These are phyloP conservation scores for Porcisia hertigi DNA, from an alignment of 208 protist genomes.

Conservation along the genomic window DNA sequence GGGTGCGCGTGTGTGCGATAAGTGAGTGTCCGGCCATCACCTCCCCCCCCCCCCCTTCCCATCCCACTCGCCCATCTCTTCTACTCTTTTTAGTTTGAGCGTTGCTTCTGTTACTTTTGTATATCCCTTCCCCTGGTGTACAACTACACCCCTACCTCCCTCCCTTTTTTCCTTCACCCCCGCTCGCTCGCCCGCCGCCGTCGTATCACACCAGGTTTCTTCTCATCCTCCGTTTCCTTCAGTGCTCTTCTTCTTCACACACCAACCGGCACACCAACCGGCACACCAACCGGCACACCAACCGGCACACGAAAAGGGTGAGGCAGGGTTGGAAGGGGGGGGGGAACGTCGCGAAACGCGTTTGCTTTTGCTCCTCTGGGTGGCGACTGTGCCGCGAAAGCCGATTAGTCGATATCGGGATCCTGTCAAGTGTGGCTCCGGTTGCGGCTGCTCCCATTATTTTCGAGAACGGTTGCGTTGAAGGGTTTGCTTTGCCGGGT, in stretches of 20 bases:
- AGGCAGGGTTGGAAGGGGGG: background rate
- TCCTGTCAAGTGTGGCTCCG: background rate
- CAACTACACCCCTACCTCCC: background rate
- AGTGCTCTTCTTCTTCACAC: no score
- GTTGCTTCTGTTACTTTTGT: background rate
- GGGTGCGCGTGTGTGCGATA: slow-evolving; percentile 1
- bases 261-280: background rate
- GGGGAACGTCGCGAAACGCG: no score
- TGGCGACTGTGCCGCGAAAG: background rate
- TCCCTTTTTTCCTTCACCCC: background rate
- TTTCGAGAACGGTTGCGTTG: background rate
- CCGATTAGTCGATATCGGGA: background rate
- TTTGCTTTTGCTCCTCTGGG: background rate
- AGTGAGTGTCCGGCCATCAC: background rate
- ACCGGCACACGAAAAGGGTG: background rate
- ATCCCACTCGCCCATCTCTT: background rate
- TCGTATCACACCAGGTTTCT: background rate
- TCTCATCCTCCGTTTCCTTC: background rate
- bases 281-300: background rate
- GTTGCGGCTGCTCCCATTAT: background rate
- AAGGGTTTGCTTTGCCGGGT: background rate
- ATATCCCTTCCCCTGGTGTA: background rate
- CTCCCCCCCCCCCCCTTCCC: background rate
- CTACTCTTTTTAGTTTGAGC: background rate
- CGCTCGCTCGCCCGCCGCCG: background rate